Evolutionary conservation across 352 stramenopile species (phyloP), one percentile per base, ranked within the genome.

Genomic region (Blastocystis sp.): DNA sequence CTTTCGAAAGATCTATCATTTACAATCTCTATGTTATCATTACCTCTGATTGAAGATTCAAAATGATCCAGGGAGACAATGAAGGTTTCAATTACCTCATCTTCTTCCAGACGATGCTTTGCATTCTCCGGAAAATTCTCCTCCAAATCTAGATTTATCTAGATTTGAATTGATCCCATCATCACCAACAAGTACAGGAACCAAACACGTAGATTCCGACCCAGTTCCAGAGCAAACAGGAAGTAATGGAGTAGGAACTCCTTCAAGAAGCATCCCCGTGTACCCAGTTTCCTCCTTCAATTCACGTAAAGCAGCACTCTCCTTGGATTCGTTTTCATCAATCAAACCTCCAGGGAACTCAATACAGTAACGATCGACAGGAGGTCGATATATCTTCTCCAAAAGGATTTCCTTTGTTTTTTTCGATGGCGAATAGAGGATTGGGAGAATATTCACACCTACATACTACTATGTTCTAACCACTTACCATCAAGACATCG

Each of bases 321-420:
- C 37, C 1, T 27, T 33, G 4, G 68, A 59, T 57, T 79, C 68
- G 37, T 56, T 56, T 30, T 1, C 40, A n/a, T 79, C 68, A 37
- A 79, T 58, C 27, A 79, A 60, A 59, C 68, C 68, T 56, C 68
- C 68, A 35, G 68, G 68, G 59, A 59, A 79, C n/a, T 79, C 68
- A 17, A 79, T 79, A 56, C 68, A 79, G 44, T 79, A 79, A 4
- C 40, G 27, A 17, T 79, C 40, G 9, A 79, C 68, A 40, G 68
- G 68, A 30, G 68, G 40, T 27, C 68, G 68, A 56, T 79, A 79
- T 0, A 58, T 59, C 68, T 79, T 79, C 59, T 79, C 68, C 22
- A 79, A 40, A 27, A 79, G 22, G 37, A 79, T 33, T 4, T 19
- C 5, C 33, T 57, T 79, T 27, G 37, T 60, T 27, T 57, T 17